A percentile compares a stretch with the other conserved stretches of the same genome.
Evolutionary conservation across 2,329 filamentous ascomycete species (phyloP).

Genomic region (Verticillium zaregamsianum): DNA sequence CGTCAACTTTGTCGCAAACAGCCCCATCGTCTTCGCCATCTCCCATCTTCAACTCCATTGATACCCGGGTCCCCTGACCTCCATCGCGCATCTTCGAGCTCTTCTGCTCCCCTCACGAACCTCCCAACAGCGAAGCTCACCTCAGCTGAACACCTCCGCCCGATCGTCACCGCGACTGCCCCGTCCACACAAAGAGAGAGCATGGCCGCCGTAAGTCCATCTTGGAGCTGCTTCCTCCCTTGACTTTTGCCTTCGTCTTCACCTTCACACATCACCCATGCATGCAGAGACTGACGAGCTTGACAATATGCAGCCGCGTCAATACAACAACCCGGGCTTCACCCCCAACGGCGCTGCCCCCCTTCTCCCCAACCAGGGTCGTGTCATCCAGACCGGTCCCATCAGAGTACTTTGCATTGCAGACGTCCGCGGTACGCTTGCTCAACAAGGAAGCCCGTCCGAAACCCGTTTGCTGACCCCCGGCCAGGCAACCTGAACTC

Average conservation of each 20-base stretch:
- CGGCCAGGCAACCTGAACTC: constrained; percentile 83
- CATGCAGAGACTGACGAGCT: background rate
- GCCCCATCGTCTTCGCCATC: constrained; percentile 9
- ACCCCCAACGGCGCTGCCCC: constrained; percentile 62
- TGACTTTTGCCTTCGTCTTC: background rate
- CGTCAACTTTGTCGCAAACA: constrained; percentile 13
- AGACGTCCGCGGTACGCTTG: constrained; percentile 61
- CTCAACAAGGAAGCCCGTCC: constrained; percentile 3
- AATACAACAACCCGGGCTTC: constrained; percentile 51
- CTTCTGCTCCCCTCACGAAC: constrained; percentile 4
- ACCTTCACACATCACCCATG: background rate
- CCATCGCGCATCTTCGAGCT: background rate
- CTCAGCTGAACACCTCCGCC: background rate
- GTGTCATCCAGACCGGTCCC: constrained; percentile 61
- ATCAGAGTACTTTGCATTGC: constrained; percentile 67
- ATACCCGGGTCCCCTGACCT: constrained; percentile 8
- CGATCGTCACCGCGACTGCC: background rate
- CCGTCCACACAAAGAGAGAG: constrained; percentile 3
- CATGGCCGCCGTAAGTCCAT: constrained; percentile 14
- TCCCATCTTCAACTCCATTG: constrained; percentile 13
- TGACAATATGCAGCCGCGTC: constrained; percentile 29
- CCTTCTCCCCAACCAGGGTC: constrained; percentile 64
- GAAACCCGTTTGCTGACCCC: constrained; percentile 1
- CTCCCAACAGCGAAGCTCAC: background rate
- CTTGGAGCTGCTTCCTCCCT: background rate